Base-by-base conservation (phyloP, 768 basidiomycete genomes). In the Russula sp. region DNA sequence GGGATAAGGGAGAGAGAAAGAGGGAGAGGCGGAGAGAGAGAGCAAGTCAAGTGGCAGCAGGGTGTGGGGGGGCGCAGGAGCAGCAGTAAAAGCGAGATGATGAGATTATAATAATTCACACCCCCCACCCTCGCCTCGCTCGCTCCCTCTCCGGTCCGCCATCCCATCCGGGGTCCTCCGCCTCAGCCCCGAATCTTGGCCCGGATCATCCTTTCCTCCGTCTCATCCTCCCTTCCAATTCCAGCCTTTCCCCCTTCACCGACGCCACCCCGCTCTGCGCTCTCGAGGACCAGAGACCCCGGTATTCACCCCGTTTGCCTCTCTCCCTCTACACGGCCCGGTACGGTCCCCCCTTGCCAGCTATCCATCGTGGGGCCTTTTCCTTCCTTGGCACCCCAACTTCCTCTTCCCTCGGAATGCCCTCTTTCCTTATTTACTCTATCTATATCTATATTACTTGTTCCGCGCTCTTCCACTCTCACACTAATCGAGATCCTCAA, bases 241-340 rank as follows among this genome's bases (percentile, higher is more conserved):
- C 54, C 54, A 7, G 51, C 38, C 51, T 18, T 43, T 32, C 1
- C 25, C 62, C 47, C 52, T 47, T 49, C 53, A 35, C 54, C 54
- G 53, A 63, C 64, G 64, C 64, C 64, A 65, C 64, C 60, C 64
- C 60, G 63, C 54, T 59, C 52, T 29, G 25, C 25, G 25, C 25
- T 29, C 25, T 29, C 25, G 25, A 29, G 2, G 25, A 29, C n/a
- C n/a, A n/a, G 25, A 29, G 25, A 29, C 25, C 25, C n/a, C n/a
- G n/a, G n/a, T n/a, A n/a, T n/a, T n/a, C n/a, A n/a, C n/a, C n/a
- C 25, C 25, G 25, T 29, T 29, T 29, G 25, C 25, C 2, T 29
- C 25, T 29, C 25, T 2, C 25, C 25, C 2, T 29, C 25, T n/a
- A 29, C 25, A 29, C 25, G 25, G 25, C 25, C 25, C 25, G 25